These are phyloP conservation scores for Akanthomyces dipterigenus DNA, from an alignment of 2,329 filamentous ascomycete species.

Conservation along the genomic window DNA sequence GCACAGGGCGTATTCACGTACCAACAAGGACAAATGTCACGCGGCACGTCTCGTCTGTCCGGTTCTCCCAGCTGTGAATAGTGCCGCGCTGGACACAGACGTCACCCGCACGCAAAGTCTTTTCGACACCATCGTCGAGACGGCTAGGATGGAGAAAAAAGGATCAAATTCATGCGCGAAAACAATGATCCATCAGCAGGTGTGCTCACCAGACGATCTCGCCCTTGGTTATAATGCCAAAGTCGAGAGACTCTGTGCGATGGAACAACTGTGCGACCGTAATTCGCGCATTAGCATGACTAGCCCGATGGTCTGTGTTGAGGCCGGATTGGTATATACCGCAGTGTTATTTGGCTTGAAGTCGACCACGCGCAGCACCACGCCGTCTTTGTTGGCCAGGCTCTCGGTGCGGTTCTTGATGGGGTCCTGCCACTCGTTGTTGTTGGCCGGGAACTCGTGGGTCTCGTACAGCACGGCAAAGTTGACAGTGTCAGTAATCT, in stretches of 20 bases:
- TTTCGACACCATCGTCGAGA: conserved; percentile 17
- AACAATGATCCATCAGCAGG: too few species aligned
- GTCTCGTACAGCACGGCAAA: conserved; percentile 20
- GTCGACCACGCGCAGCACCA: conserved; percentile 17
- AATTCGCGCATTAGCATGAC: not conserved
- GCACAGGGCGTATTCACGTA: conserved; percentile 11
- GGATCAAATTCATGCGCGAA: too few species aligned
- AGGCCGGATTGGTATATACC: not conserved
- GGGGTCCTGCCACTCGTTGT: conserved; percentile 17
- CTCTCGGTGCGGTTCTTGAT: conserved; percentile 14
- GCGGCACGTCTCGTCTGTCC: conserved; percentile 15
- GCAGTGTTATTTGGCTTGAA: conserved; percentile 14
- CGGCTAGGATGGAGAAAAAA: too few species aligned
- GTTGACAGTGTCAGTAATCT: conserved; percentile 9
- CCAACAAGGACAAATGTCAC: conserved; percentile 17
- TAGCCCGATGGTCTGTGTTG: too few species aligned
- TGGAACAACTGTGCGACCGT: conserved; percentile 14
- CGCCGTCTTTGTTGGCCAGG: conserved; percentile 16
- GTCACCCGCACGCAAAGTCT: conserved; percentile 16
- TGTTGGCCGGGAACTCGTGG: conserved; percentile 17
- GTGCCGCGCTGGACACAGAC: conserved; percentile 19
- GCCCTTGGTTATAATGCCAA: conserved; percentile 16
- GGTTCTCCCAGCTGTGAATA: conserved; percentile 18
- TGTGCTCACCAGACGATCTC: conserved; percentile 16
- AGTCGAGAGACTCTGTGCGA: conserved; percentile 19